A percentile compares a stretch with the other conserved stretches of the same genome.
These are phyloP conservation scores for Hamigera avellanea DNA, from an alignment of 495 filamentous ascomycete species.

Conservation along the genomic window DNA sequence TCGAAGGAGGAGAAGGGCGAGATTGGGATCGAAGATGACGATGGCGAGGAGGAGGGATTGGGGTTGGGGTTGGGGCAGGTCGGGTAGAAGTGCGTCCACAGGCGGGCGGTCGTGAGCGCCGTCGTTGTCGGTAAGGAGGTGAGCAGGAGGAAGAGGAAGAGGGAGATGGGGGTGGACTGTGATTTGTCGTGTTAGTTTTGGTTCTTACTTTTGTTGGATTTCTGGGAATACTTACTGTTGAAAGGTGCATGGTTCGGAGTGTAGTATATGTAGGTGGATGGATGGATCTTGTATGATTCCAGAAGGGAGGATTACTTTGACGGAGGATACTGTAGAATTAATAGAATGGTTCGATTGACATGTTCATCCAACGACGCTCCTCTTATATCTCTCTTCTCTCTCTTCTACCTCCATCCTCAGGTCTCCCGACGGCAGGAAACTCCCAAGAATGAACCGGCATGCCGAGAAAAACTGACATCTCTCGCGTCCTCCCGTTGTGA, in stretches of 20 bases:
- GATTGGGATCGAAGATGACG: not conserved
- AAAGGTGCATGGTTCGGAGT: no score
- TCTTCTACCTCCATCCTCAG: not conserved
- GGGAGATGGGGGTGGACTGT: slow-evolving; percentile 7
- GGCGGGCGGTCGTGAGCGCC: slow-evolving; percentile 15
- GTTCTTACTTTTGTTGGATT: not conserved
- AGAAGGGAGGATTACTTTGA: no score
- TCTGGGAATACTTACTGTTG: no score
- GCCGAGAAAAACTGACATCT: not conserved
- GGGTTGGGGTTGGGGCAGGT: slow-evolving; percentile 14
- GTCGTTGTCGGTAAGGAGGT: slow-evolving; percentile 8
- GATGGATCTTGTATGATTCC: no score
- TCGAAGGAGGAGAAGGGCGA: slow-evolving; percentile 4
- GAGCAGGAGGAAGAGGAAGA: slow-evolving; percentile 9
- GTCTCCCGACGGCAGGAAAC: not conserved
- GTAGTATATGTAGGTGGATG: no score
- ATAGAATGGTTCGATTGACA: no score
- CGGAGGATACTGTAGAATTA: no score
- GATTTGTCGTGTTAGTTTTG: not conserved
- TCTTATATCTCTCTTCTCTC: no score
- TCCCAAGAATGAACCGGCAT: not conserved
- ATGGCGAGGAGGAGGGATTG: not conserved
- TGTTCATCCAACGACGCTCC: slow-evolving; percentile 5
- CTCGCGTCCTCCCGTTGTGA: not conserved
- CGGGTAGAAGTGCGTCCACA: slow-evolving; percentile 29